A percentile compares a stretch with the other conserved stretches of the same genome.
phyloP scores from a whole-genome alignment of 2,329 filamentous ascomycete genomes.

The Diaporthe ampelina region DNA sequence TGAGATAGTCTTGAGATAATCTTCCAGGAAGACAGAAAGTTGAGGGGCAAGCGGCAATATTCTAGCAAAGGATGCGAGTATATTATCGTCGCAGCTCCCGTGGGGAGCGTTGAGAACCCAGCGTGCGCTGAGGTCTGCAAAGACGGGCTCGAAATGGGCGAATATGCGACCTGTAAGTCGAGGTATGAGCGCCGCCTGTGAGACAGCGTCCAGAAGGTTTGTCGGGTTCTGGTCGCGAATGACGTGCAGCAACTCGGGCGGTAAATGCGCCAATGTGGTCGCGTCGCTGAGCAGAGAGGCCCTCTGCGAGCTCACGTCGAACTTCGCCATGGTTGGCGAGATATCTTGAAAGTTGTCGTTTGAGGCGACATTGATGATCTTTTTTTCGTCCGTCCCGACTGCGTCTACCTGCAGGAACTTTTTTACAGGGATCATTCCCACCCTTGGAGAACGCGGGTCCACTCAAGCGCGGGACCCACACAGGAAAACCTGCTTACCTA shows the following conservation, averaged over 20 bases:
- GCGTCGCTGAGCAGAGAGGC: slow-evolving; percentile 69
- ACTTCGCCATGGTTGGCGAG: slow-evolving; percentile 64
- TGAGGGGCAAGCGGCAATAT: slow-evolving; percentile 87
- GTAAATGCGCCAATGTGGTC: slow-evolving; percentile 71
- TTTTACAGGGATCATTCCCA: slow-evolving; percentile 37
- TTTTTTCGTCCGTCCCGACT: slow-evolving; percentile 45
- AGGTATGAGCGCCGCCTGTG: slow-evolving; percentile 77
- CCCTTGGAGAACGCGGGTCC: slow-evolving; percentile 34
- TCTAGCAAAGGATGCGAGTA: slow-evolving; percentile 82
- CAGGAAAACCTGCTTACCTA: slow-evolving; percentile 14
- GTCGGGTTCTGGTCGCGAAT: slow-evolving; percentile 74
- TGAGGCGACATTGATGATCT: slow-evolving; percentile 39
- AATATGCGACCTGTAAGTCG: slow-evolving; percentile 81
- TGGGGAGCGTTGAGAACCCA: slow-evolving; percentile 72
- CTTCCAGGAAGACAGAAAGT: slow-evolving; percentile 78
- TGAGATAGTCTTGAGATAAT: slow-evolving; percentile 50
- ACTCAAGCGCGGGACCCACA: slow-evolving; percentile 34
- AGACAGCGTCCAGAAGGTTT: slow-evolving; percentile 79
- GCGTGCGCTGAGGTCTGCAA: slow-evolving; percentile 85
- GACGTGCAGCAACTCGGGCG: slow-evolving; percentile 77
- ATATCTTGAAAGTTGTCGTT: slow-evolving; percentile 40
- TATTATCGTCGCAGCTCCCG: slow-evolving; percentile 54
- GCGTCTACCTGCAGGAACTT: slow-evolving; percentile 21
- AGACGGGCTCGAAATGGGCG: slow-evolving; percentile 78
- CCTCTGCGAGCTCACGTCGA: slow-evolving; percentile 69